Conservation (phyloP, 2,329 filamentous ascomycete species). For the Tolypocladium pustulatum region DNA sequence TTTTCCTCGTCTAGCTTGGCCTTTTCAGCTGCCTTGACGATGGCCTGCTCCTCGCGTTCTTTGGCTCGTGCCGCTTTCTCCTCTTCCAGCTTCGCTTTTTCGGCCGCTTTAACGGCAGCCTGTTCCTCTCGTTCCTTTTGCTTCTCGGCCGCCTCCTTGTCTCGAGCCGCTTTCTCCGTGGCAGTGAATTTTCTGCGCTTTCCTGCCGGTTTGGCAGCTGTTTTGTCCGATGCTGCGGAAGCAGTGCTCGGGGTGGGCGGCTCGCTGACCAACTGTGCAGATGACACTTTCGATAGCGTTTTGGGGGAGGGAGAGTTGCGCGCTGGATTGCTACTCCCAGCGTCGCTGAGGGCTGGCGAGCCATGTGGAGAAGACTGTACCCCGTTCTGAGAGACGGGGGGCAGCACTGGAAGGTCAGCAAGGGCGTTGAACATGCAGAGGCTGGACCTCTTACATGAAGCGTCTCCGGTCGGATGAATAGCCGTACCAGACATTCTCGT, state of each 20-base stretch:
- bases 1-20: conserved; percentile 30
- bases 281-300: conserved; percentile 18
- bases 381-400: conserved; percentile 11
- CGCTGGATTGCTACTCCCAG: conserved; percentile 28
- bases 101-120: conserved; percentile 19
- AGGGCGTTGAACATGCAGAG: background rate
- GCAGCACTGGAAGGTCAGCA: conserved; percentile 12
- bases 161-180: conserved; percentile 20
- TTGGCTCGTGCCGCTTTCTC: conserved; percentile 27
- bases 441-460: conserved; percentile 7
- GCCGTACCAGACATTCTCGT: conserved; percentile 8
- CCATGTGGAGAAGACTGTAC: conserved; percentile 17
- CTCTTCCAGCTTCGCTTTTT: conserved; percentile 27
- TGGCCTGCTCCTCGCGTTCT: conserved; percentile 22
- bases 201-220: conserved; percentile 15
- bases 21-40: conserved; percentile 20
- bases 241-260: conserved; percentile 12
- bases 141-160: conserved; percentile 20
- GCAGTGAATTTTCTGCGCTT: conserved; percentile 33
- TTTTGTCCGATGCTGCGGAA: conserved; percentile 1
- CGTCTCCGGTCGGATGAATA: conserved; percentile 10
- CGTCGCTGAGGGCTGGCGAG: conserved; percentile 29
- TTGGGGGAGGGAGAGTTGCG: conserved; percentile 23
- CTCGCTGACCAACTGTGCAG: conserved; percentile 1
- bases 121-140: conserved; percentile 27